Percentiles rank a stretch among this genome's conserved stretches.
Conservation (phyloP, 768 basidiomycete genomes). For the Phylloporus sp. region DNA sequence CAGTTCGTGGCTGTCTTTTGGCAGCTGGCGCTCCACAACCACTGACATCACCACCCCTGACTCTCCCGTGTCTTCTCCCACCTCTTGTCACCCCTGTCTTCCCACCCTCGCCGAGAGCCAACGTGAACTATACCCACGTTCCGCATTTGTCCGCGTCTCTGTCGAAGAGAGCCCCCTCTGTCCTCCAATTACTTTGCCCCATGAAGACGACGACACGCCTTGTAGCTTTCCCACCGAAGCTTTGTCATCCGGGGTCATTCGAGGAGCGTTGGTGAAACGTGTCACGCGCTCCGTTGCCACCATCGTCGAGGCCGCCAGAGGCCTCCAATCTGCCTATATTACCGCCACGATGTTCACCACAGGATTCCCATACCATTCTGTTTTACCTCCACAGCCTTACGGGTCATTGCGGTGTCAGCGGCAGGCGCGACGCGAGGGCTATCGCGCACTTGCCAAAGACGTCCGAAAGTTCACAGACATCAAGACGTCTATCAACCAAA, state of each 20-base stretch:
- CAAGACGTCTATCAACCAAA: constrained; percentile 8
- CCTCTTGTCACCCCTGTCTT: constrained; percentile 21
- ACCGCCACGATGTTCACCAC: constrained; percentile 47
- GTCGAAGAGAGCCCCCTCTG: constrained; percentile 37
- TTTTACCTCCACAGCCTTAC: constrained; percentile 15
- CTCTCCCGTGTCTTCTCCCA: constrained; percentile 32
- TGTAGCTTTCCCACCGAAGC: neutral
- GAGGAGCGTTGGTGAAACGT: constrained; percentile 18
- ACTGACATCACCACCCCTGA: constrained; percentile 33
- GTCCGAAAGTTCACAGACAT: constrained; percentile 38
- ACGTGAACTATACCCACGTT: constrained; percentile 36
- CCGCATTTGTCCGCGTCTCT: constrained; percentile 32
- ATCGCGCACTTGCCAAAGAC: constrained; percentile 40
- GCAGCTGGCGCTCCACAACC: constrained; percentile 37
- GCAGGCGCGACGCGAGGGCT: constrained; percentile 33
- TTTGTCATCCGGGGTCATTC: constrained; percentile 7
- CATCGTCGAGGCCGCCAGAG: constrained; percentile 49
- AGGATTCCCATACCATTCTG: constrained; percentile 23
- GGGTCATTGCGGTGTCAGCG: constrained; percentile 9
- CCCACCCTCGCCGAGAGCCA: constrained; percentile 24
- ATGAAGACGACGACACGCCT: constrained; percentile 14
- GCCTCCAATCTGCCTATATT: constrained; percentile 56
- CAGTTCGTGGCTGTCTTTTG: constrained; percentile 41
- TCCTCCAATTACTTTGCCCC: constrained; percentile 3
- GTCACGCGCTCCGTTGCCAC: constrained; percentile 36